Conservation (phyloP, 768 basidiomycete species). For the Tylopilus vinaceipallidus region DNA sequence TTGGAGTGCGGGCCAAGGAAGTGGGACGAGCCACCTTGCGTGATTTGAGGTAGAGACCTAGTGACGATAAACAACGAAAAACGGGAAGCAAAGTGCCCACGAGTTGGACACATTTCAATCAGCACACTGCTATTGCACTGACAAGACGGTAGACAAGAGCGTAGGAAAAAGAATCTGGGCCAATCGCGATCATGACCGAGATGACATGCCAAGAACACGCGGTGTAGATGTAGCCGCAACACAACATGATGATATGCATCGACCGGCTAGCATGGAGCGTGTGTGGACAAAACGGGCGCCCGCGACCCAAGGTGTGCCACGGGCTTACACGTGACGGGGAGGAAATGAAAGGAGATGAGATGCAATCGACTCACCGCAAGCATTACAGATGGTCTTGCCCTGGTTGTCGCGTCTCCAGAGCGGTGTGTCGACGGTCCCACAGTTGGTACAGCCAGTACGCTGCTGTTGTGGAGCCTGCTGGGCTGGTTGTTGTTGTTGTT, state of each 20-base stretch:
- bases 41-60: constrained; percentile 86
- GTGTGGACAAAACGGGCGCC: constrained; percentile 29
- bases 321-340: constrained; percentile 40
- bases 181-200: constrained; percentile 36
- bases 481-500: constrained; percentile 17
- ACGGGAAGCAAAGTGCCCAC: constrained; percentile 34
- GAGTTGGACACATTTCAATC: constrained; percentile 41
- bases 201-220: constrained; percentile 37
- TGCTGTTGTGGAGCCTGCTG: constrained; percentile 38
- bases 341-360: constrained; percentile 35
- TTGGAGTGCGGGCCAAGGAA: constrained; percentile 46
- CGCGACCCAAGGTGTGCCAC: constrained; percentile 32
- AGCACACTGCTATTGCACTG: constrained; percentile 37
- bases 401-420: constrained; percentile 82
- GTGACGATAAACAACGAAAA: constrained; percentile 32
- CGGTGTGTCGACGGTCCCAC: constrained; percentile 75
- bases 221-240: constrained; percentile 30
- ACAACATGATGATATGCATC: constrained; percentile 35
- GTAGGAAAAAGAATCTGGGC: constrained; percentile 31
- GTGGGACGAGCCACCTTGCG: constrained; percentile 73
- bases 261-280: constrained; percentile 28
- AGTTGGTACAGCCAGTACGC: constrained; percentile 59
- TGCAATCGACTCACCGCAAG: constrained; percentile 69
- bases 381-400: constrained; percentile 85
- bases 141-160: constrained; percentile 33